A percentile compares a stretch with the other conserved stretches of the same genome.
phyloP scores from a whole-genome alignment of 805 yeast species.

The Candida vartiovaarae region DNA sequence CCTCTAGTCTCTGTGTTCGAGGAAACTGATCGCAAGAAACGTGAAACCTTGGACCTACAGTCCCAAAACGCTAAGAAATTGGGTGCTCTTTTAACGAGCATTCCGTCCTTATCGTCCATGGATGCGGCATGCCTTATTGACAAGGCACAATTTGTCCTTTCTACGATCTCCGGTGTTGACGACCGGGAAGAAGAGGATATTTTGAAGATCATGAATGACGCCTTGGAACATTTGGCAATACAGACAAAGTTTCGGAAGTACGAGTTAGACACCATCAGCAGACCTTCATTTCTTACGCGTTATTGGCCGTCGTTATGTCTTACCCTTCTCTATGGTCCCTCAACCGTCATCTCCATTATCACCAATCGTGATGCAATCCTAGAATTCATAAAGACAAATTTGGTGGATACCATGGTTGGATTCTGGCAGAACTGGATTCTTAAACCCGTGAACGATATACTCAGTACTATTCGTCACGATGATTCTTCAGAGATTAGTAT shows the following conservation, averaged over 20 bases:
- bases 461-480: constrained; percentile 81
- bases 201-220: not conserved
- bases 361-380: constrained; percentile 46
- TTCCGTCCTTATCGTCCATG: constrained; percentile 22
- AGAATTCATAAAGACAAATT: constrained; percentile 49
- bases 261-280: not conserved
- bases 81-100: constrained; percentile 29
- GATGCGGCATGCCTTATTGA: not conserved
- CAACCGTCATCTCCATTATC: constrained; percentile 35
- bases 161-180: not conserved
- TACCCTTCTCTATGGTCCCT: constrained; percentile 46
- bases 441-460: constrained; percentile 63
- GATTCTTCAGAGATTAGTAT: constrained; percentile 65
- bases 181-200: not conserved
- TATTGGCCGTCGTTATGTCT: constrained; percentile 60
- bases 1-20: constrained; percentile 30
- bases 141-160: not conserved
- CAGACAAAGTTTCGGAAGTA: not conserved
- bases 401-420: constrained; percentile 58
- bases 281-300: constrained; percentile 39
- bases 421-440: constrained; percentile 81
- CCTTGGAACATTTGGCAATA: not conserved
- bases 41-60: constrained; percentile 18
- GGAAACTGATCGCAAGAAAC: constrained; percentile 23
- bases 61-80: constrained; percentile 27